Conservation (phyloP, 306 rosid species). For the Casuarina equisetifolia region DNA sequence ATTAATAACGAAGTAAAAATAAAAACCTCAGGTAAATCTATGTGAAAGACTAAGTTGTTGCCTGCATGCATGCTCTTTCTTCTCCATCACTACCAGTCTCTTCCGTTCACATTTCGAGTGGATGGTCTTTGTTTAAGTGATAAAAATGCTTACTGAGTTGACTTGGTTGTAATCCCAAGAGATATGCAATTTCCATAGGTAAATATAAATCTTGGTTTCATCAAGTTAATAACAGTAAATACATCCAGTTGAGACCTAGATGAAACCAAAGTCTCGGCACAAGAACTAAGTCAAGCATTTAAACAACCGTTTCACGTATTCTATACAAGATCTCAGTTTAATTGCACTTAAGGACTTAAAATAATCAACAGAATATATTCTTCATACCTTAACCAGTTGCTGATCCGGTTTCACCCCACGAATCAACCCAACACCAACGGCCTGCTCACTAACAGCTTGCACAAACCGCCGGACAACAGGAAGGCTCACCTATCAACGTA, state of each 20-base stretch:
- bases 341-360: neutral
- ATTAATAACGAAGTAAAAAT: too few species aligned
- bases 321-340: neutral
- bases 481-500: slow-evolving; percentile 84
- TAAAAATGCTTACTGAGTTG: too few species aligned
- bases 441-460: slow-evolving; percentile 86
- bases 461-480: slow-evolving; percentile 98
- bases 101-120: too few species aligned
- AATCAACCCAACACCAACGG: slow-evolving; percentile 85
- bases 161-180: neutral
- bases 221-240: neutral
- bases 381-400: slow-evolving; percentile 82
- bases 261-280: neutral
- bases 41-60: too few species aligned
- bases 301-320: neutral
- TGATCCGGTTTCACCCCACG: slow-evolving; percentile 94
- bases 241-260: neutral
- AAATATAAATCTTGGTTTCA: neutral
- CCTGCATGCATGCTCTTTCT: too few species aligned
- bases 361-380: neutral
- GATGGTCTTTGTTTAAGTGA: too few species aligned
- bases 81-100: too few species aligned
- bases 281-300: neutral
- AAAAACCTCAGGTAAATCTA: too few species aligned
- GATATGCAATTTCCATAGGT: neutral